Percentiles rank a stretch among this genome's conserved stretches.
Conservation (phyloP, 2,329 filamentous ascomycete species). For the Arthrobotrys sphaeroides region DNA sequence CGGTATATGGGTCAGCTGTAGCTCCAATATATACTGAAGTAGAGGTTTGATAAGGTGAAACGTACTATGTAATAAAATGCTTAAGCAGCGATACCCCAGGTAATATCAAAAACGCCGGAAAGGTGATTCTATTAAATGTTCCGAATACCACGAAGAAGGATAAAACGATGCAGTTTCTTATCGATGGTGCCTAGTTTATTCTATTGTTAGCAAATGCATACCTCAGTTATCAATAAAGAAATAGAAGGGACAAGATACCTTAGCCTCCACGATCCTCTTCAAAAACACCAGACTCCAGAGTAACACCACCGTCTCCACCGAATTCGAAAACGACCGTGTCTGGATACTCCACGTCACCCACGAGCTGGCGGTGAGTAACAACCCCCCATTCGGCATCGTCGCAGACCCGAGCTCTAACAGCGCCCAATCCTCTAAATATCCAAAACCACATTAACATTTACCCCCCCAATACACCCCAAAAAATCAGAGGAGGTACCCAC, state of each 20-base stretch:
- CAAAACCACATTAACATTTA: neutral
- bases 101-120: constrained; percentile 88
- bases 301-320: constrained; percentile 90
- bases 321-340: constrained; percentile 98
- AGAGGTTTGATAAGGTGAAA: neutral
- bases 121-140: constrained; percentile 95
- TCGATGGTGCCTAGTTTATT: constrained; percentile 22
- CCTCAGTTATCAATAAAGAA: neutral
- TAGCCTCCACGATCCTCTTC: constrained; percentile 80
- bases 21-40: constrained; percentile 37
- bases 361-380: constrained; percentile 88
- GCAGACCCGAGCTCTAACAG: constrained; percentile 85
- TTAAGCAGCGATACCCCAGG: constrained; percentile 84
- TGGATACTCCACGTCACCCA: constrained; percentile 99
- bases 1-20: constrained; percentile 65
- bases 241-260: constrained; percentile 65
- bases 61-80: constrained; percentile 81
- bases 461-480: constrained; percentile 21
- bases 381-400: constrained; percentile 75
- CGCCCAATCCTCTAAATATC: constrained; percentile 82
- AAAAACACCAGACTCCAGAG: constrained; percentile 94
- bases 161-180: constrained; percentile 71
- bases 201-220: constrained; percentile 14
- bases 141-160: constrained; percentile 85
- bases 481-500: constrained; percentile 41